Base-by-base conservation (phyloP, 179 eudicot genomes). In the Silene noctiflora region DNA sequence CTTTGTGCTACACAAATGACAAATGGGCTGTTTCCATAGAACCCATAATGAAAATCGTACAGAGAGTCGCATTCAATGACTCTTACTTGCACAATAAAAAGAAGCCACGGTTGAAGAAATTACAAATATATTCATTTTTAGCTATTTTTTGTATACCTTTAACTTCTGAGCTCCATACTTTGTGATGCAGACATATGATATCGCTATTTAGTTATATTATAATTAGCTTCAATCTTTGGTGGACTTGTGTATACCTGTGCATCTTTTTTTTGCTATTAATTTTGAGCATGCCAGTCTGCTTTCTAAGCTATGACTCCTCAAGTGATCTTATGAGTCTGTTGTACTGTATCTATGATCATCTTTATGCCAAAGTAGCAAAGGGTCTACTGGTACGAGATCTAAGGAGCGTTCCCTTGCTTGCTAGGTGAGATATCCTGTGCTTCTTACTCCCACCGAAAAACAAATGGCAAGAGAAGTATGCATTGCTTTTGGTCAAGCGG, bases 391-490 rank as follows among this genome's bases (percentile, higher is more conserved):
- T 67, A 19, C 20, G 19, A 14, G 62, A 46, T 33, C 42, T 75
- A 48, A 67, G 16, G 35, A 33, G 66, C 7, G n/a, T 71, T 58
- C 58, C 20, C 77, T 73, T 56, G 48, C 81, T 64, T 86, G 22
- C 56, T 88, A 95, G 98, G 98, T 93, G 76, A 87, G 99, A 78
- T 93, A 95, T 90, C 99, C 99, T 81, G 98, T 95, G 67, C 89
- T 95, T 65, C 97, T 95, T 69, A 95, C 99, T 71, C 99, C 99
- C 60, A 79, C 80, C 31, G 99, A 95, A 86, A 95, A 95, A 82
- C 95, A 95, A 81, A 93, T 95, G 92, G 89, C 98, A 66, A 90
- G 99, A 84, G 97, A 95, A 64, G 99, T 95, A 69, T 95, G 98
- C 88, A 81, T 93, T 77, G 99, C 99, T 42, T 95, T 95, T 78